Percentiles rank a stretch among this genome's conserved stretches.
Evolutionary conservation across 331 rosid species (phyloP).

Genomic region (Pyrus hybrid): DNA sequence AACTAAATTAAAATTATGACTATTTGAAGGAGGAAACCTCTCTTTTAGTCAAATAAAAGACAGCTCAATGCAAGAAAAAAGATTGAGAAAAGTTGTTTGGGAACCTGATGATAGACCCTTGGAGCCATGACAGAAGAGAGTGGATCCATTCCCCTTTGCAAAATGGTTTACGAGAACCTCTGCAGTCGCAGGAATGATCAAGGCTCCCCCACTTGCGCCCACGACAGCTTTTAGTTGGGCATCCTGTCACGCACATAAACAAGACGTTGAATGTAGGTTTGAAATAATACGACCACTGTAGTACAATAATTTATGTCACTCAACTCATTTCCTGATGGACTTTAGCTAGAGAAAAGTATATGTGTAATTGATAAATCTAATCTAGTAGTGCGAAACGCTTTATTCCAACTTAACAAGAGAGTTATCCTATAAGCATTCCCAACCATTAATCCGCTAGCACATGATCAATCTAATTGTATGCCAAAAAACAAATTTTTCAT

Average conservation of each 20-base stretch:
- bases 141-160: conserved; percentile 63
- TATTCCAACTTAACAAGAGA: too few species aligned
- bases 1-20: neutral
- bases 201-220: conserved; percentile 79
- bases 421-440: too few species aligned
- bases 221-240: conserved; percentile 55
- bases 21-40: neutral
- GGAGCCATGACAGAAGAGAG: conserved; percentile 64
- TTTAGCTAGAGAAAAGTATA: too few species aligned
- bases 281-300: neutral
- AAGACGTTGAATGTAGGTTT: neutral
- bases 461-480: too few species aligned
- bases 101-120: conserved; percentile 73
- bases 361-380: too few species aligned
- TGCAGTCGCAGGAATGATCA: conserved; percentile 57
- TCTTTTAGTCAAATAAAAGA: neutral
- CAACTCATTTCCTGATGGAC: too few species aligned
- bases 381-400: too few species aligned
- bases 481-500: too few species aligned
- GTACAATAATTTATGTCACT: too few species aligned
- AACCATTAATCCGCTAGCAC: too few species aligned
- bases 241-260: conserved; percentile 26
- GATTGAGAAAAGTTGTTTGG: too few species aligned
- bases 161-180: conserved; percentile 75
- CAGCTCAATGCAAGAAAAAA: neutral